These are phyloP conservation scores for Dalbergia oliveri DNA, from an alignment of 306 rosid species.

Conservation along the genomic window DNA sequence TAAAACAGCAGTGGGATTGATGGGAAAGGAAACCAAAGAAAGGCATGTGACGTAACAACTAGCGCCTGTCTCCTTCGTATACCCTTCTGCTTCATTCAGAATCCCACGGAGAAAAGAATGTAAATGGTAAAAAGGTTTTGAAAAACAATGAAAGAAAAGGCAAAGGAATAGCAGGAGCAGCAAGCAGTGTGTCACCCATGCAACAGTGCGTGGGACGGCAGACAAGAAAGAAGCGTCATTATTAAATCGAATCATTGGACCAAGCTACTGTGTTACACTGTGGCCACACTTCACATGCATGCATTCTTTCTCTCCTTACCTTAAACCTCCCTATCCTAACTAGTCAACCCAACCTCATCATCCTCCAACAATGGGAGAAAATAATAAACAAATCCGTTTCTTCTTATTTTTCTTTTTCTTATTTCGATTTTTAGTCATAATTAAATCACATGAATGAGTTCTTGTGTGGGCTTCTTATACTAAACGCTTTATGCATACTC, in stretches of 20 bases:
- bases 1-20: conserved; percentile 41
- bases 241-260: conserved; percentile 36
- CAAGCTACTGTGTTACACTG: background rate
- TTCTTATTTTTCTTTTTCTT: background rate
- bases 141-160: conserved; percentile 3
- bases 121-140: conserved; percentile 15
- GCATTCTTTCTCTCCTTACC: too few relatives aligned
- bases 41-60: conserved; percentile 56
- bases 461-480: background rate
- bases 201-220: conserved; percentile 41
- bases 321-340: background rate
- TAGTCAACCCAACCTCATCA: background rate
- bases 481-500: background rate
- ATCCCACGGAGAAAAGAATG: conserved; percentile 34
- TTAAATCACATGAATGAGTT: background rate
- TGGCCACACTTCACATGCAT: conserved; percentile 44
- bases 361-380: background rate
- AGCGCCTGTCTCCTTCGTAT: conserved; percentile 35
- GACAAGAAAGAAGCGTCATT: conserved; percentile 45
- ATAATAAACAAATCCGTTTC: too few relatives aligned
- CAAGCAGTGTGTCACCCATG: conserved; percentile 3
- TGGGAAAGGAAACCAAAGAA: conserved; percentile 41
- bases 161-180: conserved; percentile 20
- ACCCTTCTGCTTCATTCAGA: conserved; percentile 14
- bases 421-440: background rate